Evolutionary conservation across 306 rosid species (phyloP).

Genomic region (Neltuma alba): DNA sequence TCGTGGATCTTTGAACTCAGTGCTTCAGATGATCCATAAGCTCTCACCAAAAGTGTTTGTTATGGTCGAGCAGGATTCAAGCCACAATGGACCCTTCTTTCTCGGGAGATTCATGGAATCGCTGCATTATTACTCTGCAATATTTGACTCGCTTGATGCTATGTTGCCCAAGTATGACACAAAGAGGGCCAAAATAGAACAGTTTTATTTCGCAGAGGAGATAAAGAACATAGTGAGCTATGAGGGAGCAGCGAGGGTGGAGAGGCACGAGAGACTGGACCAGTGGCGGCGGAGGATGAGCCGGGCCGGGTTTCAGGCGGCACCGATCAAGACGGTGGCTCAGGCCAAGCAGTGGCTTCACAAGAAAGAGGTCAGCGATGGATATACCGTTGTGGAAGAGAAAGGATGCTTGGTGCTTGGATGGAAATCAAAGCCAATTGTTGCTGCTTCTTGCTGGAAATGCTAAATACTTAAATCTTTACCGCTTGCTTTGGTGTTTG

Average conservation of each 20-base stretch:
- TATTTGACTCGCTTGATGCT: conserved; percentile 79
- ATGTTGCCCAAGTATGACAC: conserved; percentile 88
- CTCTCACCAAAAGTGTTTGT: conserved; percentile 69
- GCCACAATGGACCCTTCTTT: conserved; percentile 95
- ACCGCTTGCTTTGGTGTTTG: background rate
- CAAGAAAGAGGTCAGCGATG: conserved; percentile 58
- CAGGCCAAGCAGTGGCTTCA: conserved; percentile 82
- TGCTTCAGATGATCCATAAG: conserved; percentile 66
- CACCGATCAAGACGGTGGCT: conserved; percentile 62
- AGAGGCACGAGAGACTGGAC: conserved; percentile 90
- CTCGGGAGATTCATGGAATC: conserved; percentile 96
- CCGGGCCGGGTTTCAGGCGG: conserved; percentile 77
- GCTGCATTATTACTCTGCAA: conserved; percentile 84
- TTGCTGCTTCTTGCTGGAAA: conserved; percentile 94
- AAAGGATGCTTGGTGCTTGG: conserved; percentile 92
- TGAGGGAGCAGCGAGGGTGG: conserved; percentile 84
- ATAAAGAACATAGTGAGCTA: conserved; percentile 92
- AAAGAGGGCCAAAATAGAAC: conserved; percentile 74
- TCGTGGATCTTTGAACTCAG: conserved; percentile 81
- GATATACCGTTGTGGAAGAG: conserved; percentile 75
- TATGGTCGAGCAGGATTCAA: conserved; percentile 82
- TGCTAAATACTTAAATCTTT: conserved; percentile 52
- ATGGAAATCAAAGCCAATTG: conserved; percentile 87
- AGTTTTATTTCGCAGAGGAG: conserved; percentile 93
- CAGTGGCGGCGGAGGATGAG: conserved; percentile 95